These are phyloP conservation scores for Pseudomonodictys pantanalensis DNA, from an alignment of 495 filamentous ascomycete species.

Conservation along the genomic window DNA sequence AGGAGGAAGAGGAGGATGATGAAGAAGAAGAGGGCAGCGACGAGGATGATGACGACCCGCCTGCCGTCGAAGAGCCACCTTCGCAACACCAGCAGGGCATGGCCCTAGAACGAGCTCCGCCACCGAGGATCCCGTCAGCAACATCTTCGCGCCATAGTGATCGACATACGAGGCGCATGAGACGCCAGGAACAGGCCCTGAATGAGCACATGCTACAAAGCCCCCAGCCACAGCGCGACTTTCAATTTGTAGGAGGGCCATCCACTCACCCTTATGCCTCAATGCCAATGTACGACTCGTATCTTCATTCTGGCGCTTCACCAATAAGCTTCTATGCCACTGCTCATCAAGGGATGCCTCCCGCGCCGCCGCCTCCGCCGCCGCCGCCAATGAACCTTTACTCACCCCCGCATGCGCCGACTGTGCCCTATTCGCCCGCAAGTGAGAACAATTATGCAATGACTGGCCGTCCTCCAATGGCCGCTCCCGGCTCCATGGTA, in stretches of 20 bases:
- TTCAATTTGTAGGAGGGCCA: slow-evolving; percentile 17
- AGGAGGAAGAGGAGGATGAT: slow-evolving; percentile 25
- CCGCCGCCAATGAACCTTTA: slow-evolving; percentile 19
- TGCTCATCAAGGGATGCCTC: slow-evolving; percentile 8
- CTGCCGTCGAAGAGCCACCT: slow-evolving; percentile 32
- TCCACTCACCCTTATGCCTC: slow-evolving; percentile 20
- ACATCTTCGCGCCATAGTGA: slow-evolving; percentile 27
- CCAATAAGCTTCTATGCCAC: slow-evolving; percentile 8
- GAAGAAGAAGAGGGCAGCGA: slow-evolving; percentile 21
- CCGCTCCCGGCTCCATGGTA: slow-evolving; percentile 1
- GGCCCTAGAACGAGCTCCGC: slow-evolving; percentile 22
- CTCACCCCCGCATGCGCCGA: slow-evolving; percentile 22
- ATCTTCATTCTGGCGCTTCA: slow-evolving; percentile 10
- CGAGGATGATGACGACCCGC: slow-evolving; percentile 30
- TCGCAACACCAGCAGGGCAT: neutral
- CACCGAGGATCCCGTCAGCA: slow-evolving; percentile 20
- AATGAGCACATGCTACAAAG: slow-evolving; percentile 32
- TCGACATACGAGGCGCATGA: slow-evolving; percentile 20
- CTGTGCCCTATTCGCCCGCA: slow-evolving; percentile 5
- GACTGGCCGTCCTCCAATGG: slow-evolving; percentile 9
- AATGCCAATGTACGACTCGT: slow-evolving; percentile 11
- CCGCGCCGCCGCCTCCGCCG: slow-evolving; percentile 7
- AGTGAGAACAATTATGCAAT: slow-evolving; percentile 23
- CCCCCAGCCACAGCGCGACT: slow-evolving; percentile 29
- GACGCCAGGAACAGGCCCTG: slow-evolving; percentile 28